Conservation (phyloP, 176 grass and related monocot species). For the Aegilops sharonensis region DNA sequence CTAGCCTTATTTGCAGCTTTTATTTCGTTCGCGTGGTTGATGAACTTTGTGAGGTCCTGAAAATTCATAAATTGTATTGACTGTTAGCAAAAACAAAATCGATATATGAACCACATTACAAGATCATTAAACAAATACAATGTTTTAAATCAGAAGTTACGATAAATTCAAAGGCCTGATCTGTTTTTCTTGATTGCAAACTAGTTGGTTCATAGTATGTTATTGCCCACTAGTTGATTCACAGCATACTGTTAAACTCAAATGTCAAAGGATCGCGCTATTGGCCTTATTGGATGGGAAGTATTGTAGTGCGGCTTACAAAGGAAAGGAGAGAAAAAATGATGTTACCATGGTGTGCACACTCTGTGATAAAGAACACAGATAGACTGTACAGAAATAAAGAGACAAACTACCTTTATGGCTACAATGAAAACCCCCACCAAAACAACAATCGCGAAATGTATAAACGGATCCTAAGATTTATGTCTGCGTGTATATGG, state of each 20-base stretch:
- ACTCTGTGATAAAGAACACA: not conserved
- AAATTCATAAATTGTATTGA: not conserved
- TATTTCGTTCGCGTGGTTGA: conserved; percentile 70
- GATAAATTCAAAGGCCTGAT: not conserved
- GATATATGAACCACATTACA: not conserved
- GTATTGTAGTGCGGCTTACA: not conserved
- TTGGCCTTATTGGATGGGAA: not conserved
- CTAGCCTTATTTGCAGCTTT: conserved; percentile 71
- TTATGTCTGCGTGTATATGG: not conserved
- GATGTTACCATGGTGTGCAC: not conserved
- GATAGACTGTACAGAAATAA: not conserved
- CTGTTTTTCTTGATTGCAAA: not conserved
- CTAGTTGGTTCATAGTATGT: not conserved
- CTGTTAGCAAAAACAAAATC: not conserved
- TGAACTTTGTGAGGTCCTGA: conserved; percentile 79
- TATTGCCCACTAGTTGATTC: not conserved
- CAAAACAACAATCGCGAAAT: not conserved
- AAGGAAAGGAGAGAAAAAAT: not conserved
- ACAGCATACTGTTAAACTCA: not conserved
- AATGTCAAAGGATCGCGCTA: not conserved
- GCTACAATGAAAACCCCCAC: not conserved
- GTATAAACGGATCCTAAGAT: not conserved
- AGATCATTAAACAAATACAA: not conserved
- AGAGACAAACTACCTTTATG: not conserved
- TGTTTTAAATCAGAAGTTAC: not conserved